Conservation (phyloP, 2,329 filamentous ascomycete species). For the Apiospora kogelbergensis region DNA sequence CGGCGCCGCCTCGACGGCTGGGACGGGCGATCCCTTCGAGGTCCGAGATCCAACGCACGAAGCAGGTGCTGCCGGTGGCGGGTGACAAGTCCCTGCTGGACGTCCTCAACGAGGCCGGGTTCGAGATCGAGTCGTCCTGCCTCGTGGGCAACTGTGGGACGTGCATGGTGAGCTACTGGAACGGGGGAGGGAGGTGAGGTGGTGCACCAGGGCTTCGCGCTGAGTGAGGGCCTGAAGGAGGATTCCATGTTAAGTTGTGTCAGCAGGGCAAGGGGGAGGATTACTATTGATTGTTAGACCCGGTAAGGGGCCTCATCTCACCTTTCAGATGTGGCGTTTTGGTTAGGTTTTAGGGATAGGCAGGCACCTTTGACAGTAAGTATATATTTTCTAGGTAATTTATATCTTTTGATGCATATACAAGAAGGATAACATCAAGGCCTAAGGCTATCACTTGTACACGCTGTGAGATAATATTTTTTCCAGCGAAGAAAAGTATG, state of each 20-base stretch:
- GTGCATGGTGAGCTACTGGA: slow-evolving; percentile 30
- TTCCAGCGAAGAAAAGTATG: too few species aligned
- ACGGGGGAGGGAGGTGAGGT: slow-evolving; percentile 22
- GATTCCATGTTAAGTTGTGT: slow-evolving; percentile 30
- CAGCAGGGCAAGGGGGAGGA: slow-evolving; percentile 30
- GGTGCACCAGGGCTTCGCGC: slow-evolving; percentile 27
- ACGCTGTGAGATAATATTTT: too few species aligned
- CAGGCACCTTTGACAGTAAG: neutral
- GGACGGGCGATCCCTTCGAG: slow-evolving; percentile 32
- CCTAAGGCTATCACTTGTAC: neutral
- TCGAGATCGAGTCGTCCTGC: slow-evolving; percentile 32
- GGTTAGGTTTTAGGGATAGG: neutral
- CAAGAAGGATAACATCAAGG: neutral
- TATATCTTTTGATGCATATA: neutral
- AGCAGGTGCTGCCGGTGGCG: slow-evolving; percentile 26
- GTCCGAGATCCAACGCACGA: slow-evolving; percentile 25
- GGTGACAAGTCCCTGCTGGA: slow-evolving; percentile 30
- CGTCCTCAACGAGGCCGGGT: slow-evolving; percentile 31
- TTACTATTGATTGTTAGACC: slow-evolving; percentile 22
- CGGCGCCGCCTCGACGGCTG: slow-evolving; percentile 17
- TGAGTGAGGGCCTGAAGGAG: slow-evolving; percentile 29
- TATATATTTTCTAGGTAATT: neutral
- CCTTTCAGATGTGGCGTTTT: neutral
- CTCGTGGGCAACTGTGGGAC: slow-evolving; percentile 31
- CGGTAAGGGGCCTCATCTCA: neutral